A percentile compares a stretch with the other conserved stretches of the same genome.
These are phyloP conservation scores for Eucalyptus camaldulensis DNA, from an alignment of 345 rosid species.

Conservation along the genomic window DNA sequence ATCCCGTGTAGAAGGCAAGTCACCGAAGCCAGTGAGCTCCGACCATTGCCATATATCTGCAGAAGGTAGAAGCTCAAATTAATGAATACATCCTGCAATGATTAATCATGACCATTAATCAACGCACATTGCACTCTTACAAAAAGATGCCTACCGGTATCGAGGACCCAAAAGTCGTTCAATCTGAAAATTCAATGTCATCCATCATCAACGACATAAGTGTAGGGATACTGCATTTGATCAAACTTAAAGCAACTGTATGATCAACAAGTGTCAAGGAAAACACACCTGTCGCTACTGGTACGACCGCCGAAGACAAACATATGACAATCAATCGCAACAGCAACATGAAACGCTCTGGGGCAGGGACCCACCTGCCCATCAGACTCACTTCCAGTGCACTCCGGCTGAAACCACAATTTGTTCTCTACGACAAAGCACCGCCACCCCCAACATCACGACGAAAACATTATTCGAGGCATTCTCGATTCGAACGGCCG, in stretches of 20 bases:
- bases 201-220: neutral
- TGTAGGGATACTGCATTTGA: neutral
- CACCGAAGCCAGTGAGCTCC: conserved; percentile 86
- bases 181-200: conserved; percentile 38
- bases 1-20: conserved; percentile 86
- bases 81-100: neutral
- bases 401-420: conserved; percentile 88
- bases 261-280: neutral
- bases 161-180: conserved; percentile 96
- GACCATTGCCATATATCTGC: conserved; percentile 99
- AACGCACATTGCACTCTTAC: neutral
- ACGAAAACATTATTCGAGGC: neutral
- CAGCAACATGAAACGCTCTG: conserved; percentile 91
- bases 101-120: neutral
- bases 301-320: conserved; percentile 94
- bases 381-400: conserved; percentile 74
- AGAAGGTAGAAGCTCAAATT: neutral
- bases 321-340: conserved; percentile 88
- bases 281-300: conserved; percentile 55
- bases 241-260: neutral
- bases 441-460: neutral
- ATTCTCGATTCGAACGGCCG: neutral
- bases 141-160: conserved; percentile 47
- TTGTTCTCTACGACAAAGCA: conserved; percentile 45
- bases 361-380: conserved; percentile 82